phyloP scores from a whole-genome alignment of 2,329 filamentous ascomycete species.

The Biscogniauxia sp. region DNA sequence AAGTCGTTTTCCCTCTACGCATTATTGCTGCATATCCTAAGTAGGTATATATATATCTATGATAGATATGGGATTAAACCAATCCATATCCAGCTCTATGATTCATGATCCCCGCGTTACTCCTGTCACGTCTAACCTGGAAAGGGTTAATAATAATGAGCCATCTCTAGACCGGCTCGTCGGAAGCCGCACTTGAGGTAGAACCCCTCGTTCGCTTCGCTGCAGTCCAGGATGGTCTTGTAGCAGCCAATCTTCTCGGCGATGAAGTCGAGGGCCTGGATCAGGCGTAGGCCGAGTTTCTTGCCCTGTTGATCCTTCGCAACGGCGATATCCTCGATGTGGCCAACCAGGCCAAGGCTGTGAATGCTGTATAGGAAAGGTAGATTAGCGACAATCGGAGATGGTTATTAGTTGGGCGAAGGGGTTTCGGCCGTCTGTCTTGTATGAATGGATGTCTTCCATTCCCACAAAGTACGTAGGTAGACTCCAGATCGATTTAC shows the following conservation, averaged over 20 bases:
- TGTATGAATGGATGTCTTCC: background rate
- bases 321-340: slow-evolving; percentile 97
- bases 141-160: slow-evolving; percentile 75
- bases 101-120: slow-evolving; percentile 34
- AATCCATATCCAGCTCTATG: slow-evolving; percentile 3
- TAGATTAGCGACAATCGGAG: slow-evolving; percentile 6
- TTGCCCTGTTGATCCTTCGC: slow-evolving; percentile 95
- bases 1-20: slow-evolving; percentile 4
- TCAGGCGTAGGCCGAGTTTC: slow-evolving; percentile 88
- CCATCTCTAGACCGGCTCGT: slow-evolving; percentile 91
- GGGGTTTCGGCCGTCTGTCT: background rate
- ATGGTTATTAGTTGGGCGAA: background rate
- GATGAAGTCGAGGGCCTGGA: slow-evolving; percentile 88
- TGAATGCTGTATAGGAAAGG: slow-evolving; percentile 59
- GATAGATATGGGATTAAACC: slow-evolving; percentile 10
- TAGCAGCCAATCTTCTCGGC: slow-evolving; percentile 90
- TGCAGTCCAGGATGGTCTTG: slow-evolving; percentile 96
- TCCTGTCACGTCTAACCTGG: slow-evolving; percentile 37
- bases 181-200: slow-evolving; percentile 98
- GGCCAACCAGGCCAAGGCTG: slow-evolving; percentile 77
- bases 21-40: slow-evolving; percentile 7
- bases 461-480: background rate
- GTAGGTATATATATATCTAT: slow-evolving; percentile 21
- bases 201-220: slow-evolving; percentile 93
- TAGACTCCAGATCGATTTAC: too few relatives aligned